Evolutionary conservation across 768 basidiomycete genomes (phyloP), one percentile per base, ranked within the genome.

Genomic region (Kwoniella shandongensis): DNA sequence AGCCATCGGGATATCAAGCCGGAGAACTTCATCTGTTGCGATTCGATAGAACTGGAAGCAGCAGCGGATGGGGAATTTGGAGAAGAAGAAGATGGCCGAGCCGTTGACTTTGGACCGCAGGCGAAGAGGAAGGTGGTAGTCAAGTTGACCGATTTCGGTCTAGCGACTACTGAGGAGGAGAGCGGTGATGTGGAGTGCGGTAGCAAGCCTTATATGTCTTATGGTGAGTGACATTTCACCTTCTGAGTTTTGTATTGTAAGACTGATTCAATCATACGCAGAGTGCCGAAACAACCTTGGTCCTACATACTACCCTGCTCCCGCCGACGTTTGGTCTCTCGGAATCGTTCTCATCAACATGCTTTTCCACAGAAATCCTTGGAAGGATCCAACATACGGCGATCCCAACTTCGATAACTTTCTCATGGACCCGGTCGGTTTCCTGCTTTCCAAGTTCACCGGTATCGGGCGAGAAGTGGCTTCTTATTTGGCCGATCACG

Each of bases 271-370:
- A 44, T 23, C 54, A 1, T 5, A 44, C 20, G 25, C 49, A 91
- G 94, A 98, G 81, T 98, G 96, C 79, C 87, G 94, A 76, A 98
- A 98, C 81, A 96, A 97, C 78, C 82, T 92, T 65, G 89, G 88
- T 26, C 93, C 96, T 62, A 89, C 88, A 47, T 99, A 99, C 81
- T 83, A 84, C 63, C 92, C 94, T 61, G 88, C 88, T 68, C 89
- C 89, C 56, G 96, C 96, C 60, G 94, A 99, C 78, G 91, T 99
- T 51, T 99, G 94, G 94, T 97, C 94, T 23, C 83, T 99, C 67
- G 94, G 94, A 61, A 96, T 99, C 75, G 96, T 99, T 64, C 85
- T 99, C 69, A 90, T 99, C 82, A 99, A 99, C 78, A 93, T 98
- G 90, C 81, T 98, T 75, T 99, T 97, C 79, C 96, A 99, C 78